A percentile compares a stretch with the other conserved stretches of the same genome.
These are phyloP conservation scores for Domatiomyces catenatus DNA, from an alignment of 2,329 filamentous ascomycete genomes.

Conservation along the genomic window DNA sequence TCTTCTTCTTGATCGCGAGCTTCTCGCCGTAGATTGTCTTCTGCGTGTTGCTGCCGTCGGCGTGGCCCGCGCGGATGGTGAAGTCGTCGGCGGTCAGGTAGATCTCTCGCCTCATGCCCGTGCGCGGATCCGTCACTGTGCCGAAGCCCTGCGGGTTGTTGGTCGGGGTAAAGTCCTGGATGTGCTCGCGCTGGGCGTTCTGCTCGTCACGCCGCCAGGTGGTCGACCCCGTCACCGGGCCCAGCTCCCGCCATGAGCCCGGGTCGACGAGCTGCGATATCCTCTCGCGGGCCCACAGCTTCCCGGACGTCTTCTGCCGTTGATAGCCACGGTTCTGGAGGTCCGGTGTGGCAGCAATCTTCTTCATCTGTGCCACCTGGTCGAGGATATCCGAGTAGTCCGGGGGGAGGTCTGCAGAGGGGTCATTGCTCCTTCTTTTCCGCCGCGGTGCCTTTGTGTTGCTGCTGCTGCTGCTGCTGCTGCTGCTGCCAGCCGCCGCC, in stretches of 20 bases:
- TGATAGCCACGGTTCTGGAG: constrained; percentile 41
- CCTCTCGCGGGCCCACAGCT: constrained; percentile 49
- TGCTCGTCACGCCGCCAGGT: constrained; percentile 30
- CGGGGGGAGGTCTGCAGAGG: constrained; percentile 29
- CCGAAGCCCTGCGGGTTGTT: constrained; percentile 50
- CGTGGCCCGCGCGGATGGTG: constrained; percentile 47
- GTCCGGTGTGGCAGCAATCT: constrained; percentile 41
- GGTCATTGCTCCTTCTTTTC: constrained; percentile 1
- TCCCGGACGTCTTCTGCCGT: constrained; percentile 48
- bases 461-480: too few species aligned
- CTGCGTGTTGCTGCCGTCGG: constrained; percentile 42
- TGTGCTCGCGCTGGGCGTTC: constrained; percentile 30
- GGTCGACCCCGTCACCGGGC: constrained; percentile 44
- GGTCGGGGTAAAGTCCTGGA: constrained; percentile 39
- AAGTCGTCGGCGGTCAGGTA: constrained; percentile 52
- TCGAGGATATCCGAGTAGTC: constrained; percentile 47
- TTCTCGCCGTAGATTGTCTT: constrained; percentile 49
- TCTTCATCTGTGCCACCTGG: constrained; percentile 38
- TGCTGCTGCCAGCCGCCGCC: too few species aligned
- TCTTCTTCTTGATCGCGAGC: constrained; percentile 44
- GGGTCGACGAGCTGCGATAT: constrained; percentile 43
- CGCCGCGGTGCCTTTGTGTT: constrained; percentile 20
- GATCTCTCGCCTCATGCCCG: constrained; percentile 29
- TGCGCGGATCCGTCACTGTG: constrained; percentile 21
- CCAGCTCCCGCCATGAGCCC: constrained; percentile 43